Percentiles rank a stretch among this genome's conserved stretches.
phyloP scores from a whole-genome alignment of 768 basidiomycete genomes.

The Naganishia vishniacii region DNA sequence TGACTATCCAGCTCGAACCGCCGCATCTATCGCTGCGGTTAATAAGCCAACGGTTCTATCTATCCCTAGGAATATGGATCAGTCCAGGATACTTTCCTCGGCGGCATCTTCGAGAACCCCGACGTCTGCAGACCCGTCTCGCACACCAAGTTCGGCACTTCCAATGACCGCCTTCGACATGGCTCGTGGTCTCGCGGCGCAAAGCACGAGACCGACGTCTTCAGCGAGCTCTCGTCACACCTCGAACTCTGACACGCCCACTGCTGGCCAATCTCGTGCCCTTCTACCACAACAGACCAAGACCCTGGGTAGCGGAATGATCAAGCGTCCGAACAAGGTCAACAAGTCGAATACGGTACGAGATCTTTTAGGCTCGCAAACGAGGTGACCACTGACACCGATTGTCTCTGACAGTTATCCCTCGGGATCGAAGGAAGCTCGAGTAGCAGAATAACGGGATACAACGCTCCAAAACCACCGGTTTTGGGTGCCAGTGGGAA shows the following conservation, averaged over 20 bases:
- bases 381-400: too few relatives aligned
- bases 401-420: not conserved
- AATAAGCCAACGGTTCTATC: not conserved
- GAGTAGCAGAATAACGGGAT: not conserved
- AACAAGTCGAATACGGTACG: not conserved
- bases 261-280: not conserved
- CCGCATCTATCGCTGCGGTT: not conserved
- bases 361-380: too few relatives aligned
- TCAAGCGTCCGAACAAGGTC: constrained; percentile 5
- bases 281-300: not conserved
- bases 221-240: not conserved
- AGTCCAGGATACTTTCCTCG: not conserved
- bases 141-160: not conserved
- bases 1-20: not conserved
- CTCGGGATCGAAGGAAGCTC: not conserved
- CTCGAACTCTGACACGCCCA: too few relatives aligned
- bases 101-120: not conserved
- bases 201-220: not conserved
- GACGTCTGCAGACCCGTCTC: not conserved
- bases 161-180: not conserved
- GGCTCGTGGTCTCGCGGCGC: constrained; percentile 10
- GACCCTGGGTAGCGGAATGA: not conserved
- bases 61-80: not conserved
- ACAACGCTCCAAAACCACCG: constrained; percentile 24
- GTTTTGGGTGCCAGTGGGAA: constrained; percentile 30